These are phyloP conservation scores for Leptographium radiaticola DNA, from an alignment of 2,329 filamentous ascomycete genomes.

Conservation along the genomic window DNA sequence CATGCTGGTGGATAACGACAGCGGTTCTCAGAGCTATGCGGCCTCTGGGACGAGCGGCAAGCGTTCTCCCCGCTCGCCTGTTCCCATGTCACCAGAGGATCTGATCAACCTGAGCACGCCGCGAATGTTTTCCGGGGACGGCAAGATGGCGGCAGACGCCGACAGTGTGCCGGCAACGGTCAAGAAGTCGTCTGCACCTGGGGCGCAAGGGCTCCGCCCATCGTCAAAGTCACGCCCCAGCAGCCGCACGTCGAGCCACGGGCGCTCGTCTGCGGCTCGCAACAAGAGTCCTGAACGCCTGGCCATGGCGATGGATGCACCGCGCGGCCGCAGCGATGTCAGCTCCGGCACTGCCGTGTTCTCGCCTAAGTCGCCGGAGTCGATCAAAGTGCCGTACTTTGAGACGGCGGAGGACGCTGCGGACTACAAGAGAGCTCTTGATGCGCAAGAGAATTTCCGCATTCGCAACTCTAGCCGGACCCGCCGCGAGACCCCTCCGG, in stretches of 20 bases:
- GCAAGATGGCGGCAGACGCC: constrained; percentile 10
- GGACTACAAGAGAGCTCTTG: constrained; percentile 39
- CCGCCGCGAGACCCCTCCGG: constrained; percentile 14
- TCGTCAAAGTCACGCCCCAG: constrained; percentile 20
- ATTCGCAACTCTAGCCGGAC: constrained; percentile 35
- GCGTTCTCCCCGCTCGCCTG: constrained; percentile 78
- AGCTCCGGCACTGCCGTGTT: constrained; percentile 45
- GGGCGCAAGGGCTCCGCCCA: constrained; percentile 15
- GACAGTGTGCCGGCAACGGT: constrained; percentile 1
- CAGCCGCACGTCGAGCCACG: constrained; percentile 37
- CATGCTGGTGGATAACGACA: constrained; percentile 45
- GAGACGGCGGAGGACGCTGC: constrained; percentile 48
- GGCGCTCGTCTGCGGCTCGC: constrained; percentile 22
- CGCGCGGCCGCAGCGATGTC: constrained; percentile 49
- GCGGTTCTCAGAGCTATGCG: constrained; percentile 51
- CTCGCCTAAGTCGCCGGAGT: constrained; percentile 73
- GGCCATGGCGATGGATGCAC: constrained; percentile 29
- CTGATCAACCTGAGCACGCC: constrained; percentile 48
- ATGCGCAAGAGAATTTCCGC: constrained; percentile 42
- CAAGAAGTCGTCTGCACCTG: constrained; percentile 1
- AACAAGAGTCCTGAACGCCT: constrained; percentile 33
- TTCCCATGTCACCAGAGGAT: constrained; percentile 91
- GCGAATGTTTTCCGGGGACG: constrained; percentile 17
- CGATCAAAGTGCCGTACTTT: constrained; percentile 40
- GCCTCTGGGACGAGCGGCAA: constrained; percentile 52